Evolutionary conservation across 2,329 filamentous ascomycete genomes (phyloP), one percentile per base, ranked within the genome.

Genomic region (Stagonosporopsis rhizophila): DNA sequence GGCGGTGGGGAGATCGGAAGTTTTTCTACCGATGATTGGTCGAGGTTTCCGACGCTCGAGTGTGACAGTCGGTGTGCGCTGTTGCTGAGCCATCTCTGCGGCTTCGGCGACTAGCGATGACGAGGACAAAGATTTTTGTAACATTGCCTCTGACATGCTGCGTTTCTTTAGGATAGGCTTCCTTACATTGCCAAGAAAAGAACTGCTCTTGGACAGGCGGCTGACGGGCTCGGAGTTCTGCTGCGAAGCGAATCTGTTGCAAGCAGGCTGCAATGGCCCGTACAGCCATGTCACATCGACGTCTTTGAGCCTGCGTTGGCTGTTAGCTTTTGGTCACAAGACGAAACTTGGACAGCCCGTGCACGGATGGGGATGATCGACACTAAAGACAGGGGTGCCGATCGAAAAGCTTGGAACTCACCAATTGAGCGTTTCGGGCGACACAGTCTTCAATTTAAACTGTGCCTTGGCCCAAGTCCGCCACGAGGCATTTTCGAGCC

Each of bases 261-360:
- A 80, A 20, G 89, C 88, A 1, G 89, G 89, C 74, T 96, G 94
- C 44, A 97, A 78, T 12, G 95, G 95, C 0, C 95, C 95, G 71
- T 98, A 99, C 1, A 99, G 82, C 95, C 94, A 99, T 41, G 94
- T 97, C 28, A 97, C 92, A 76, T 99, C 94, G 74, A 90, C 95
- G 69, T 98, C 95, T 75, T 98, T 99, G 58, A 97, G 82, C 93
- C 92, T 96, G 68, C 42, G 32, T 46, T 46, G 47, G 42, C 37
- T 4, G 63, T 81, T 65, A 81, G 75, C 53, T 37, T 49, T 53
- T 23, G 35, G 42, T 58, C 27, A 20, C 39, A 30, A 42, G 27
- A 17, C 35, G 17, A 44, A 30, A 55, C 41, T 54, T 45, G 30
- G 46, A 35, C 47, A 42, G 44, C 38, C 38, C 22, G 64, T 62